These are phyloP conservation scores for Cryomyces minteri DNA, from an alignment of 495 filamentous ascomycete species.

Conservation along the genomic window DNA sequence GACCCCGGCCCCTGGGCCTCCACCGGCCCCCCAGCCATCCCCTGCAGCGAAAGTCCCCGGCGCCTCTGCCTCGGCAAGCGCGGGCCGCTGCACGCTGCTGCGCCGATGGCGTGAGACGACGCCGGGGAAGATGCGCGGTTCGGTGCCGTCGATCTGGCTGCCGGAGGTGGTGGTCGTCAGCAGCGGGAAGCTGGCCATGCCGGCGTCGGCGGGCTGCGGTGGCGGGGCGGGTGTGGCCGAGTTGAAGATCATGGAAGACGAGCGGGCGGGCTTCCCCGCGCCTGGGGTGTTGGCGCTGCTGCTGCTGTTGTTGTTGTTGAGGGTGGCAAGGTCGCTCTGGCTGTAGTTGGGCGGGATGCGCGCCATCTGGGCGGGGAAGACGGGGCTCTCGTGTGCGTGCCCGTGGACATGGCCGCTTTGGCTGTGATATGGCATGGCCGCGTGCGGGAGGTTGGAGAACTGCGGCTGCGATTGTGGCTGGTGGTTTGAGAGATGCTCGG, in stretches of 20 bases:
- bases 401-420: no score
- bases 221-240: not conserved
- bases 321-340: not conserved
- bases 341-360: not conserved
- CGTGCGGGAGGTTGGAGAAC: slow-evolving; percentile 6
- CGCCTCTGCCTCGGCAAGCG: no score
- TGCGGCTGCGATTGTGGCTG: not conserved
- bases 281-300: not conserved
- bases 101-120: not conserved
- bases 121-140: slow-evolving; percentile 1
- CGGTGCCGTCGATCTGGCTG: not conserved
- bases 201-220: no score
- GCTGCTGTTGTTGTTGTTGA: not conserved
- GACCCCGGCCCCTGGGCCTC: no score
- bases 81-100: not conserved
- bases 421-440: not conserved
- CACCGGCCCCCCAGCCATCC: no score
- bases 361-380: slow-evolving; percentile 8
- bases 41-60: no score
- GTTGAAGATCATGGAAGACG: not conserved
- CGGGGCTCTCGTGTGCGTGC: not conserved
- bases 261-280: not conserved
- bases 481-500: no score
- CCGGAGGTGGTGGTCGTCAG: no score
- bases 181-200: no score